Evolutionary conservation across 768 basidiomycete species (phyloP).

Genomic region (Cystobasidium onofrii): DNA sequence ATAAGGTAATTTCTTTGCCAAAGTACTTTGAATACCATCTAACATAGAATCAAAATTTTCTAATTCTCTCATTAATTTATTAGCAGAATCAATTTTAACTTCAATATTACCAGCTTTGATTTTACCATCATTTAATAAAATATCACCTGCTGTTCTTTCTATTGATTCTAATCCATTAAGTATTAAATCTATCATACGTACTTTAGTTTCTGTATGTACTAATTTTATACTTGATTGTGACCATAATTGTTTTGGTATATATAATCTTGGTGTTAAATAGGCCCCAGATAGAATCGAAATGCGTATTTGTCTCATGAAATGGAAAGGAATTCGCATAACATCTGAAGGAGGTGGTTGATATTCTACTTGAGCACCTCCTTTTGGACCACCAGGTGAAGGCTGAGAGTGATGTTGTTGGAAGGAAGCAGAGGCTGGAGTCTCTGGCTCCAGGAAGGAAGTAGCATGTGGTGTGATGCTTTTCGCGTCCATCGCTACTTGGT

Average conservation of each 20-base stretch:
- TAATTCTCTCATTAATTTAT: conserved; percentile 76
- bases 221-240: conserved; percentile 74
- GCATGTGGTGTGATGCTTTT: neutral
- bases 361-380: neutral
- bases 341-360: conserved; percentile 2
- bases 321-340: conserved; percentile 70
- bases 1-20: conserved; percentile 38
- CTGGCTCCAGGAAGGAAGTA: conserved; percentile 21
- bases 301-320: conserved; percentile 74
- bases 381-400: neutral
- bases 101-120: conserved; percentile 4
- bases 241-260: conserved; percentile 85
- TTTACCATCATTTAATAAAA: conserved; percentile 42
- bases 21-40: conserved; percentile 48
- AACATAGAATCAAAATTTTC: conserved; percentile 81
- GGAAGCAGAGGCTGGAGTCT: conserved; percentile 9
- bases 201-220: conserved; percentile 69
- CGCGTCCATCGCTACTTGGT: neutral
- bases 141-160: conserved; percentile 57
- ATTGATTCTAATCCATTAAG: conserved; percentile 71
- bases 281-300: conserved; percentile 70
- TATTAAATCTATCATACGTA: conserved; percentile 71
- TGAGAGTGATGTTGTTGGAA: neutral
- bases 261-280: conserved; percentile 73
- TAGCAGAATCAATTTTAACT: conserved; percentile 47